These are phyloP conservation scores for Neurospora sp. DNA, from an alignment of 495 filamentous ascomycete species.

Conservation along the genomic window DNA sequence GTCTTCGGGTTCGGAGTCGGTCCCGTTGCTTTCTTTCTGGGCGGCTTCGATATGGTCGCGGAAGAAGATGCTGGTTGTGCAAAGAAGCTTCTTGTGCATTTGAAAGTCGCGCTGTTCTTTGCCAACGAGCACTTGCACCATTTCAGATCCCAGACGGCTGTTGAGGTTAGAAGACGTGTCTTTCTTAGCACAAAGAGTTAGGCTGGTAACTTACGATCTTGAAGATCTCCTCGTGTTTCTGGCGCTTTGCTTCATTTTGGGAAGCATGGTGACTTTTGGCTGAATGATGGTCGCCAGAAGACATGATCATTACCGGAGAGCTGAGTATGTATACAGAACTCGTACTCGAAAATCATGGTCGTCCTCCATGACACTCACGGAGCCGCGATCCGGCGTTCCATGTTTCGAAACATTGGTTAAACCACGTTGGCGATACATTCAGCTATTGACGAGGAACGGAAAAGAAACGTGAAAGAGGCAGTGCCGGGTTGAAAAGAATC, in stretches of 20 bases:
- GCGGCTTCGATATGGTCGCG: constrained; percentile 26
- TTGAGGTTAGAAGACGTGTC: background rate
- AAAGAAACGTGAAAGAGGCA: background rate
- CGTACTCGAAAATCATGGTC: background rate
- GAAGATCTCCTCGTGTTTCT: background rate
- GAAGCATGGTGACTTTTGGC: background rate
- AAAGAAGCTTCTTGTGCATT: constrained; percentile 31
- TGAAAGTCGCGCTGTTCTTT: constrained; percentile 30
- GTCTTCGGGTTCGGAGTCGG: constrained; percentile 11
- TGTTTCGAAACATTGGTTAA: background rate
- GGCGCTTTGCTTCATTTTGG: background rate
- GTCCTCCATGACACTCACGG: background rate
- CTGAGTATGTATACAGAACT: background rate
- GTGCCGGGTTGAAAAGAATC: background rate
- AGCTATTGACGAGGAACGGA: background rate
- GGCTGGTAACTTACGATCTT: background rate
- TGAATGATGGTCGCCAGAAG: background rate
- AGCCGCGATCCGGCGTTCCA: background rate
- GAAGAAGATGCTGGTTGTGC: constrained; percentile 30
- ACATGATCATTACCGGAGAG: background rate
- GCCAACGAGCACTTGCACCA: constrained; percentile 33
- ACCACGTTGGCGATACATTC: background rate
- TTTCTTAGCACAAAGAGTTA: background rate
- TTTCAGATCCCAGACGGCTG: constrained; percentile 21
- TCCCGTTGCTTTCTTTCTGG: background rate